These are phyloP conservation scores for Dendryphion nanum DNA, from an alignment of 2,329 filamentous ascomycete species.

Conservation along the genomic window DNA sequence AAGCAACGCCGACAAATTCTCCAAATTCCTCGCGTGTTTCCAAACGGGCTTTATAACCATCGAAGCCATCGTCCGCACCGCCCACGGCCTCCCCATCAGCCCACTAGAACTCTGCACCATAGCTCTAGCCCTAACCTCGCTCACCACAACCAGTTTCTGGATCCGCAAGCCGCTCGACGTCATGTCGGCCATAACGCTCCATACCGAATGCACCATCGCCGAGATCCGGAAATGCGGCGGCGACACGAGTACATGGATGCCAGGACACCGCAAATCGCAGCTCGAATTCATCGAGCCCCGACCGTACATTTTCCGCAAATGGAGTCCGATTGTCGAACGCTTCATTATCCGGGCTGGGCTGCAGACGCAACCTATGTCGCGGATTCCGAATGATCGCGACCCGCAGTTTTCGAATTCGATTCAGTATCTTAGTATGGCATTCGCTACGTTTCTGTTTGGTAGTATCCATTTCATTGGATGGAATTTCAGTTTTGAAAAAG, in stretches of 20 bases:
- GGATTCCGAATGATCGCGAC: background rate
- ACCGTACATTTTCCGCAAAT: conserved; percentile 15
- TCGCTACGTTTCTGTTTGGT: background rate
- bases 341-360: conserved; percentile 17
- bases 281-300: conserved; percentile 13
- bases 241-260: conserved; percentile 5
- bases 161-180: conserved; percentile 40
- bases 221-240: conserved; percentile 4
- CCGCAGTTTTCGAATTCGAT: background rate
- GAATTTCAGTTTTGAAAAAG: background rate
- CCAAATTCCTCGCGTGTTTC: conserved; percentile 20
- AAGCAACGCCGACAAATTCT: conserved; percentile 10
- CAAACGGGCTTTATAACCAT: conserved; percentile 10
- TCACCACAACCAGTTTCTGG: conserved; percentile 37
- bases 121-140: conserved; percentile 37
- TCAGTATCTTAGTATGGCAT: background rate
- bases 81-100: conserved; percentile 31
- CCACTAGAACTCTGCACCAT: conserved; percentile 39
- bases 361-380: conserved; percentile 11
- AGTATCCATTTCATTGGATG: conserved; percentile 9
- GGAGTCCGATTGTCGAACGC: conserved; percentile 10
- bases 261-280: no score
- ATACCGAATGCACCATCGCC: conserved; percentile 1
- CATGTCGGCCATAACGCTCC: conserved; percentile 20
- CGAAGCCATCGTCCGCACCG: conserved; percentile 8